A percentile compares a stretch with the other conserved stretches of the same genome.
These are phyloP conservation scores for Dactylonectria macrodidyma DNA, from an alignment of 2,329 filamentous ascomycete species.

Conservation along the genomic window DNA sequence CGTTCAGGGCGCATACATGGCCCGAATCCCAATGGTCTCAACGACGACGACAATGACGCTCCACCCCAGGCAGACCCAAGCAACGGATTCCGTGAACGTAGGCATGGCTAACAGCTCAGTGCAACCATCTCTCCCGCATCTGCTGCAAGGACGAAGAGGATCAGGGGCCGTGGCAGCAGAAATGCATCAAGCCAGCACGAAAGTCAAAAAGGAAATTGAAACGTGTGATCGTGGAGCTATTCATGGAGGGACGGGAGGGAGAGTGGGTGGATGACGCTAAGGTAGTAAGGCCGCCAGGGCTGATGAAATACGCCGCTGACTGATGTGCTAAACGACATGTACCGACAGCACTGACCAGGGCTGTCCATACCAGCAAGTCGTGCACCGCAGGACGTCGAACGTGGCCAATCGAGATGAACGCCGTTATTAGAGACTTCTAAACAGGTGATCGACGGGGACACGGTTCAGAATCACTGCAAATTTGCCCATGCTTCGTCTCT, in stretches of 20 bases:
- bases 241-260: constrained; percentile 14
- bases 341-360: neutral
- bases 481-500: constrained; percentile 12
- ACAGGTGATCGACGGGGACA: neutral
- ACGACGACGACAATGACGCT: constrained; percentile 66
- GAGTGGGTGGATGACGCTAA: constrained; percentile 25
- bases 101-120: constrained; percentile 43
- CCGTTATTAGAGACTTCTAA: neutral
- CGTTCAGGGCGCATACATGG: constrained; percentile 62
- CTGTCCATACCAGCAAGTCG: neutral
- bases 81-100: constrained; percentile 55
- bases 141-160: constrained; percentile 8
- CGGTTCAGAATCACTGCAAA: neutral
- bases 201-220: constrained; percentile 12
- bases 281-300: constrained; percentile 7
- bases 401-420: neutral
- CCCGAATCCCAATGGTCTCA: constrained; percentile 68
- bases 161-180: constrained; percentile 1
- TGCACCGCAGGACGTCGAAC: neutral
- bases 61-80: constrained; percentile 68
- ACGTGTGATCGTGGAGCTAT: constrained; percentile 18
- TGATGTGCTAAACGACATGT: neutral
- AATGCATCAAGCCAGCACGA: constrained; percentile 2
- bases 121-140: constrained; percentile 19
- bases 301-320: neutral